Evolutionary conservation across 1,139 yeast species (phyloP).

Genomic region (Blastobotrys serpentis): DNA sequence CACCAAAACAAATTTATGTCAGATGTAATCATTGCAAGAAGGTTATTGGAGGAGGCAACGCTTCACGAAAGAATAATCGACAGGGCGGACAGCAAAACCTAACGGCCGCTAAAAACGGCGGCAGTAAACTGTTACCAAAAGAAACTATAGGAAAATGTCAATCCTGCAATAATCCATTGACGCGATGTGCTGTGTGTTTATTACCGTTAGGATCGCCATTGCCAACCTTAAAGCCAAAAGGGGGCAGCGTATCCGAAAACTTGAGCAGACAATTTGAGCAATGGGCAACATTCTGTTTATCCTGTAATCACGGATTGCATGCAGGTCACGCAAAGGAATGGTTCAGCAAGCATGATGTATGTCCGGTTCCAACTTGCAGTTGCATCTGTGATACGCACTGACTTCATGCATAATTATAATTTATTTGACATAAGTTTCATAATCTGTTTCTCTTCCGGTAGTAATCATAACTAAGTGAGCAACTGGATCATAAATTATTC

Average conservation of each 20-base stretch:
- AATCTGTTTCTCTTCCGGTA: too few species aligned
- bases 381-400: constrained; percentile 62
- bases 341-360: constrained; percentile 81
- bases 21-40: constrained; percentile 83
- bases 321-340: constrained; percentile 95
- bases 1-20: constrained; percentile 73
- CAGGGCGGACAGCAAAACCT: constrained; percentile 11
- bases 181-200: constrained; percentile 87
- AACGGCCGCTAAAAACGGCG: constrained; percentile 13
- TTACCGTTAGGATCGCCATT: constrained; percentile 75
- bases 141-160: constrained; percentile 50
- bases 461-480: too few species aligned
- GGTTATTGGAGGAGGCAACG: constrained; percentile 20
- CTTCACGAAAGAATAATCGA: constrained; percentile 10
- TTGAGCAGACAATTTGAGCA: constrained; percentile 31
- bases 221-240: constrained; percentile 36
- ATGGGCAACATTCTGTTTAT: constrained; percentile 86
- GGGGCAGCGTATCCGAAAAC: constrained; percentile 21
- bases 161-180: constrained; percentile 85
- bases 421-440: background rate
- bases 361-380: constrained; percentile 92
- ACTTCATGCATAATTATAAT: background rate
- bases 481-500: too few species aligned
- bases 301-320: constrained; percentile 92
- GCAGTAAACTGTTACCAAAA: background rate